Conservation (phyloP, 2,329 filamentous ascomycete genomes). For the Macrophomina tecta region DNA sequence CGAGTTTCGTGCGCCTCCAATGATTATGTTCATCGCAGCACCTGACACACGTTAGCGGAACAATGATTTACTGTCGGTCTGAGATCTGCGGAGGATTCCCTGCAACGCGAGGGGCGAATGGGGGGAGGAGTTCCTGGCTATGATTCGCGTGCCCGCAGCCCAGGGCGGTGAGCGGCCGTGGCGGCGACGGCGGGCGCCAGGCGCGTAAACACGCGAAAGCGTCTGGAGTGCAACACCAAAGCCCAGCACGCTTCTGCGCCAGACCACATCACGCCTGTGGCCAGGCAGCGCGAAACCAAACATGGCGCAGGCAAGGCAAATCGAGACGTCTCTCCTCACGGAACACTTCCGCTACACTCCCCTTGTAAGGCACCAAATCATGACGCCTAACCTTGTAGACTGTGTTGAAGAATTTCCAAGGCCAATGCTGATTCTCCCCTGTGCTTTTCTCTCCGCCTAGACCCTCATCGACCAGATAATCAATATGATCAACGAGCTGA, state of each 20-base stretch:
- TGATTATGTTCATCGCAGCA: neutral
- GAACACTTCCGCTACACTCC: conserved; percentile 97
- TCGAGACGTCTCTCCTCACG: conserved; percentile 72
- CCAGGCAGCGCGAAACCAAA: conserved; percentile 11
- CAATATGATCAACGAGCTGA: conserved; percentile 92
- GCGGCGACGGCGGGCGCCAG: neutral
- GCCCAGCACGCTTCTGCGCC: neutral
- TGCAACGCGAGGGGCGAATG: conserved; percentile 2
- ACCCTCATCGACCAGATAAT: conserved; percentile 97
- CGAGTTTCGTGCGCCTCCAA: conserved; percentile 20
- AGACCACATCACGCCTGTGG: neutral
- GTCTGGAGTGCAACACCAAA: conserved; percentile 13
- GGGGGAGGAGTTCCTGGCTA: neutral
- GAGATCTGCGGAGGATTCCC: conserved; percentile 22
- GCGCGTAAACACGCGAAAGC: conserved; percentile 26
- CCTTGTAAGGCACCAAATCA: conserved; percentile 65
- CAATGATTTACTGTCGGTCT: conserved; percentile 15
- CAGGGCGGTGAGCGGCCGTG: conserved; percentile 13
- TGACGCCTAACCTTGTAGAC: neutral
- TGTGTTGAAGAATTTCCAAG: neutral
- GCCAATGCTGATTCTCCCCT: conserved; percentile 10
- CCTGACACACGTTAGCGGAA: conserved; percentile 13
- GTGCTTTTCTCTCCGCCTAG: conserved; percentile 51
- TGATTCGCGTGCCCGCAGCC: conserved; percentile 14
- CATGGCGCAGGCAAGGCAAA: conserved; percentile 54